Conservation (phyloP, 768 basidiomycete genomes). For the Serendipita sp. region DNA sequence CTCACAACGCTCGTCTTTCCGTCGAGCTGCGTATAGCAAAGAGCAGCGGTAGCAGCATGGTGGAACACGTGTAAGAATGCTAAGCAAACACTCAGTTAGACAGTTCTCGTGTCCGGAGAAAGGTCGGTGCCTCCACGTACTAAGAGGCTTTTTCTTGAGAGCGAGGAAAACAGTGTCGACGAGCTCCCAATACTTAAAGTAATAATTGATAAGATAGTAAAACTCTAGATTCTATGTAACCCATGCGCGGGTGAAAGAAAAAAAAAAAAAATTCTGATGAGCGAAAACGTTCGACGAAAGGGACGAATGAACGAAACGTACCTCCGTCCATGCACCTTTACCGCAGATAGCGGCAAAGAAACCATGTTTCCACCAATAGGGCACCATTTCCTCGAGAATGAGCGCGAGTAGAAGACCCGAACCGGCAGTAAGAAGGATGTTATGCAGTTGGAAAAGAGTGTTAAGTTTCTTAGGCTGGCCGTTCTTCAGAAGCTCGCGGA, state of each 20-base stretch:
- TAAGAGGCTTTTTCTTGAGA: constrained; percentile 33
- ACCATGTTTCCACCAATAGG: constrained; percentile 25
- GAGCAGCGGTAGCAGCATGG: constrained; percentile 30
- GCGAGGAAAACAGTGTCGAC: constrained; percentile 34
- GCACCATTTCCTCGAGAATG: constrained; percentile 30
- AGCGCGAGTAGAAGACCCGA: constrained; percentile 23
- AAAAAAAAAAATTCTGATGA: neutral
- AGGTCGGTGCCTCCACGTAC: constrained; percentile 14
- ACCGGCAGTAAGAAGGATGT: constrained; percentile 25
- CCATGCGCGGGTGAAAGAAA: neutral
- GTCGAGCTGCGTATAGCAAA: constrained; percentile 31
- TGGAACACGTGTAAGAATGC: constrained; percentile 35
- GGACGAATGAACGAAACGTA: constrained; percentile 12
- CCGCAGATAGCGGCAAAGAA: constrained; percentile 28
- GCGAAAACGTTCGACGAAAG: neutral
- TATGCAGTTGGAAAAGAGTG: constrained; percentile 23
- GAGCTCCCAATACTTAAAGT: constrained; percentile 31
- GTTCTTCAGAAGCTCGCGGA: constrained; percentile 25
- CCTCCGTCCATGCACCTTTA: constrained; percentile 25
- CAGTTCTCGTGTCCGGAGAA: neutral
- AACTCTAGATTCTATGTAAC: constrained; percentile 18
- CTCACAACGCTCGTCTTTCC: constrained; percentile 23
- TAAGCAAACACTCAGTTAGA: constrained; percentile 6
- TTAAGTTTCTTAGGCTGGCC: constrained; percentile 18
- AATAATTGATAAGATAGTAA: constrained; percentile 34